Percentiles rank a stretch among this genome's conserved stretches.
These are phyloP conservation scores for Fusarium sp. DNA, from an alignment of 2,329 filamentous ascomycete genomes.

Conservation along the genomic window DNA sequence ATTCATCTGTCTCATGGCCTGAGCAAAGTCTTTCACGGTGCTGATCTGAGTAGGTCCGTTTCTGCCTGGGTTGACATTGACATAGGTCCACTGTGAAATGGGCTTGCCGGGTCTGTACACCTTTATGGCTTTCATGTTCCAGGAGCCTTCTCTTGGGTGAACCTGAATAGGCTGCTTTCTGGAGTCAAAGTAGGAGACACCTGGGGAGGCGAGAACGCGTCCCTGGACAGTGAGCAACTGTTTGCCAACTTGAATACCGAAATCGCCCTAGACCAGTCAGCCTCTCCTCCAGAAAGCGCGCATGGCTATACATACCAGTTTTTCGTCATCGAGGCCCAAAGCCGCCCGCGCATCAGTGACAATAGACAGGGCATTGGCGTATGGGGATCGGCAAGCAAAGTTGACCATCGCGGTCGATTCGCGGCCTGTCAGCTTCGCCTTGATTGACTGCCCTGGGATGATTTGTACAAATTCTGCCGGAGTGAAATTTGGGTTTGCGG, in stretches of 20 bases:
- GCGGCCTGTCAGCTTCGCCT: conserved; percentile 65
- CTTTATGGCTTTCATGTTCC: conserved; percentile 73
- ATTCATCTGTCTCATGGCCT: conserved; percentile 54
- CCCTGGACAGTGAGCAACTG: conserved; percentile 77
- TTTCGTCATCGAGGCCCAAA: conserved; percentile 66
- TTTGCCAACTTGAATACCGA: conserved; percentile 71
- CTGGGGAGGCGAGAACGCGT: conserved; percentile 72
- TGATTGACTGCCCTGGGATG: conserved; percentile 71
- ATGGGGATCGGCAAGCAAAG: conserved; percentile 76
- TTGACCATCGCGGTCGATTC: conserved; percentile 77
- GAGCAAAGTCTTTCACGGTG: conserved; percentile 50
- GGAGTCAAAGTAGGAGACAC: conserved; percentile 65
- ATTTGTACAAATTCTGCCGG: conserved; percentile 75
- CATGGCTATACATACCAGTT: conserved; percentile 47
- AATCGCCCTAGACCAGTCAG: conserved; percentile 53
- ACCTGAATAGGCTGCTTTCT: conserved; percentile 44
- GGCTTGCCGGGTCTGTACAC: conserved; percentile 63
- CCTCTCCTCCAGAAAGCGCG: neutral
- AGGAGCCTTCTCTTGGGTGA: conserved; percentile 64
- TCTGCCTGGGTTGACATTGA: conserved; percentile 52
- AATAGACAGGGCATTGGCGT: conserved; percentile 75
- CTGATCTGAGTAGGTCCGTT: conserved; percentile 17
- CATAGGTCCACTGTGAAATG: conserved; percentile 63
- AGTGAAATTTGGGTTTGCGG: conserved; percentile 68
- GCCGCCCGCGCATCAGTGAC: conserved; percentile 65